Evolutionary conservation across 2,329 filamentous ascomycete genomes (phyloP), one percentile per base, ranked within the genome.

Genomic region (Fusarium sp.): DNA sequence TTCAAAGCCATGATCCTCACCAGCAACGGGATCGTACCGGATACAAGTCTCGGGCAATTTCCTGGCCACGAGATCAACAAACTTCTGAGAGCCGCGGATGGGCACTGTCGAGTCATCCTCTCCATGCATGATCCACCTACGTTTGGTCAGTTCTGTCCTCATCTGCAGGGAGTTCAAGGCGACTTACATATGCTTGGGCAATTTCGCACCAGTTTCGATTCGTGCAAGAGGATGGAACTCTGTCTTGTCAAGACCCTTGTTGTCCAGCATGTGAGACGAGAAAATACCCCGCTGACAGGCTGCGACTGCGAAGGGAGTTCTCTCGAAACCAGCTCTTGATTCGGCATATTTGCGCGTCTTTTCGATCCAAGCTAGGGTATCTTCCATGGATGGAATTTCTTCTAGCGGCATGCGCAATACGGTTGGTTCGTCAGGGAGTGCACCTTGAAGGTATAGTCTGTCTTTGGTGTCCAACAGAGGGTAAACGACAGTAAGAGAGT

Each of bases 1-100:
- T 11, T 79, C 75, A 41, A 78, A 79, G 1, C 56, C 77, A n/a
- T 79, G 77, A 13, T 78, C 77, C 18, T 75, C 48, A 0, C 74
- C 74, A 18, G 63, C 56, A 5, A 70, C 69, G 0, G 69, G 26
- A 17, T 79, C 77, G 14, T 65, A 73, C 22, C 77, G 30, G 10
- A 79, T 14, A 6, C 4, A 28, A 1, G 64, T 72, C 28, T 72
- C 30, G 0, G 77, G 74, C 2, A 70, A 32, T 6, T 36, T 64
- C 36, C 73, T 35, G 2, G 45, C 30, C 1, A 76, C 24, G 1
- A 75, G 26, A 5, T 70, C 36, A 8, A 63, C 60, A 11, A 78
- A 75, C 6, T 47, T 42, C 22, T 69, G 12, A 3, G 70, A 73
- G 3, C 63, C 59, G 1, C 47, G 50, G 13, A 72, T 44, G 1